Base-by-base conservation (phyloP, 176 grass and related monocot species). In the Panicum miliaceum region DNA sequence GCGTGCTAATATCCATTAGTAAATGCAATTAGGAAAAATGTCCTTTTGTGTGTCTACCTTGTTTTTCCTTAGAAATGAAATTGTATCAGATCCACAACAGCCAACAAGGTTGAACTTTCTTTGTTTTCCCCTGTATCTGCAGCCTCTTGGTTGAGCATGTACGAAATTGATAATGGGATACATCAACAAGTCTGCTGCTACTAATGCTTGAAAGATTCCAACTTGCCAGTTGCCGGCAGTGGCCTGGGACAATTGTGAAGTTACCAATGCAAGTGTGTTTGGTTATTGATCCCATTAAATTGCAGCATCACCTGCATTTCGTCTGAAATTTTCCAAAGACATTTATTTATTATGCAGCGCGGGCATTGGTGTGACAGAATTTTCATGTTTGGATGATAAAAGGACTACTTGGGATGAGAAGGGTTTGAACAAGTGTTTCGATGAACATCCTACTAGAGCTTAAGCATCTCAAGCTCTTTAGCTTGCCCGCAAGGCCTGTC, bases 391-490 rank as follows among this genome's bases (percentile, higher is more conserved):
- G 29, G 29, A 32, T 32, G 29, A 32, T 32, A 32, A 32, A 32
- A 45, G 7, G 25, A 53, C 23, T 51, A 41, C 14, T 32, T 77
- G 68, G 43, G 53, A 86, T 86, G 74, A 86, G 32, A 86, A 82
- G 50, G 59, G 35, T 56, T 68, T 79, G 58, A 68, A 73, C 2
- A 14, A 74, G 25, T 78, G 81, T 59, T 84, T 52, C 80, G 35
- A 87, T 90, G 89, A 87, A 80, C 43, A 80, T 68, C 62, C 35
- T 87, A 84, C 60, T 84, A 38, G 84, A 90, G 13, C 74, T 87
- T 52, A 90, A 87, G 81, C 80, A 80, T 79, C 84, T 90, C 75
- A 90, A 80, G 75, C 89, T 87, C 42, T 46, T 87, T 27, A 90
- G 73, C 68, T 84, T 87, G 80, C 84, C 84, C 3, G 22, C 89